phyloP scores from a whole-genome alignment of 2,329 filamentous ascomycete genomes.

The Fusarium siculi region DNA sequence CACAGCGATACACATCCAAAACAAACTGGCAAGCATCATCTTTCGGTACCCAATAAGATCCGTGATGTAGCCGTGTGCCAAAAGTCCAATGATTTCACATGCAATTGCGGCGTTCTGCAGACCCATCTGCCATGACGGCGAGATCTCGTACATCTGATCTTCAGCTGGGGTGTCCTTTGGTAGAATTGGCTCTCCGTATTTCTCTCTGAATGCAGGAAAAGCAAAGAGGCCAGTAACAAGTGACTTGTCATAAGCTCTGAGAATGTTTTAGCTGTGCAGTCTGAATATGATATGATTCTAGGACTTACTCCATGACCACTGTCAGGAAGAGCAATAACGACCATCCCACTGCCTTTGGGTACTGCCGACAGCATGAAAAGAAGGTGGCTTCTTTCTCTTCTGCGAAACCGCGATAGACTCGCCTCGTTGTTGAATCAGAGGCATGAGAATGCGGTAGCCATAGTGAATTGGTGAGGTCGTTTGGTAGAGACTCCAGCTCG shows the following conservation, averaged over 20 bases:
- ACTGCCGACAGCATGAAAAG: conserved; percentile 31
- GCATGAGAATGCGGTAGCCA: conserved; percentile 29
- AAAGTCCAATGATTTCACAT: conserved; percentile 50
- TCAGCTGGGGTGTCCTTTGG: conserved; percentile 19
- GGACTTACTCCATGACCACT: conserved; percentile 39
- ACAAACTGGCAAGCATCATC: conserved; percentile 52
- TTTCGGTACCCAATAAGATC: conserved; percentile 52
- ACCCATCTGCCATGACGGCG: conserved; percentile 39
- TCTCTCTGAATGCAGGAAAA: conserved; percentile 41
- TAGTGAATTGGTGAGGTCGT: conserved; percentile 17
- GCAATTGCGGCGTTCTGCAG: conserved; percentile 36
- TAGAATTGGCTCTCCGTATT: conserved; percentile 7
- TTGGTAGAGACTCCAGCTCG: conserved; percentile 17
- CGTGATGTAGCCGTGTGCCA: conserved; percentile 54
- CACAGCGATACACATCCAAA: conserved; percentile 51
- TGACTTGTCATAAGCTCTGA: conserved; percentile 37
- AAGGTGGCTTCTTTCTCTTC: conserved; percentile 36
- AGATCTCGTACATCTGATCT: conserved; percentile 51
- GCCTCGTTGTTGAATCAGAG: conserved; percentile 29
- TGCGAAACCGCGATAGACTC: conserved; percentile 30
- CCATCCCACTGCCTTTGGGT: conserved; percentile 42
- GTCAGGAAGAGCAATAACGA: conserved; percentile 40
- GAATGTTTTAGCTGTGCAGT: neutral
- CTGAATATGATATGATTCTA: neutral
- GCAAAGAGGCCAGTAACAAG: conserved; percentile 37